A percentile compares a stretch with the other conserved stretches of the same genome.
These are phyloP conservation scores for Gossypium australe DNA, from an alignment of 345 rosid species.

Conservation along the genomic window DNA sequence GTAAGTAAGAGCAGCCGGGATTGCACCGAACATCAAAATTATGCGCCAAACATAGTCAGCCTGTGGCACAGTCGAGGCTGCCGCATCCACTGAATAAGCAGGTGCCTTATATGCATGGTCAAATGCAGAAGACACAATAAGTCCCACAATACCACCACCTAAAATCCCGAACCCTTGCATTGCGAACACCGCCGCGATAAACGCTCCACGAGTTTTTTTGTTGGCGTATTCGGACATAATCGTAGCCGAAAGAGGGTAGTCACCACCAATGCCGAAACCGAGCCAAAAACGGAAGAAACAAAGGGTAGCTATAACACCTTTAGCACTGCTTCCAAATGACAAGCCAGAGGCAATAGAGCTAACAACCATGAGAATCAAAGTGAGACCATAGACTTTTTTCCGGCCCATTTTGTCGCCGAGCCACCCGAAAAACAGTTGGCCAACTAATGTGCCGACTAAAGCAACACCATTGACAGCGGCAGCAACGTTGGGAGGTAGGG, in stretches of 20 bases:
- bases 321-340: slow-evolving; percentile 24
- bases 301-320: slow-evolving; percentile 37
- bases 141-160: slow-evolving; percentile 25
- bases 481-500: slow-evolving; percentile 34
- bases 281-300: slow-evolving; percentile 13
- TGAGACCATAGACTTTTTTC: slow-evolving; percentile 34
- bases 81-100: not conserved
- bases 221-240: slow-evolving; percentile 38
- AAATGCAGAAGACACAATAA: slow-evolving; percentile 20
- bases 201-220: slow-evolving; percentile 30
- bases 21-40: slow-evolving; percentile 34
- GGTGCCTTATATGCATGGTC: slow-evolving; percentile 19
- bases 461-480: slow-evolving; percentile 42
- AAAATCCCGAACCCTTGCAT: slow-evolving; percentile 30
- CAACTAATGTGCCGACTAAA: slow-evolving; percentile 28
- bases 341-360: slow-evolving; percentile 33
- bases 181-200: slow-evolving; percentile 22
- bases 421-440: slow-evolving; percentile 38
- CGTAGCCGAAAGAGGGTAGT: slow-evolving; percentile 15
- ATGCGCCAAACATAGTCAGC: slow-evolving; percentile 43
- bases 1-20: slow-evolving; percentile 35
- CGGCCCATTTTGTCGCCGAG: slow-evolving; percentile 40
- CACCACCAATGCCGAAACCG: no score
- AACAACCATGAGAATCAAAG: slow-evolving; percentile 33
- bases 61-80: slow-evolving; percentile 21